A percentile compares a stretch with the other conserved stretches of the same genome.
Evolutionary conservation across 2,329 filamentous ascomycete species (phyloP).

Genomic region (Neodidymelliopsis sp.): DNA sequence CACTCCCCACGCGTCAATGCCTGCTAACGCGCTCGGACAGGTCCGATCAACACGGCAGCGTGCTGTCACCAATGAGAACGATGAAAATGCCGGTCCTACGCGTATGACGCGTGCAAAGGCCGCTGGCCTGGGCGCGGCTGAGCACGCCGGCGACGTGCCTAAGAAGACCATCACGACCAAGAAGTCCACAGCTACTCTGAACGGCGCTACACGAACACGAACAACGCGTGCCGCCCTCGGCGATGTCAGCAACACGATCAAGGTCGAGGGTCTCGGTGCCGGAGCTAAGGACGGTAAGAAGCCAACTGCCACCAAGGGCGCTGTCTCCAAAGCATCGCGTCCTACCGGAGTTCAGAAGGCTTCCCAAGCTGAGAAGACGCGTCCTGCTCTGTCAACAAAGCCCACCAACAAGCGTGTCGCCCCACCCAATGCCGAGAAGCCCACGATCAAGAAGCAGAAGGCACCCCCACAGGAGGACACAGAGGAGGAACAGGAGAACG

Average conservation of each 20-base stretch:
- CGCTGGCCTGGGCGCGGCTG: constrained; percentile 64
- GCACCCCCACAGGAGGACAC: constrained; percentile 56
- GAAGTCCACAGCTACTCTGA: constrained; percentile 52
- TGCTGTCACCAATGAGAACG: constrained; percentile 88
- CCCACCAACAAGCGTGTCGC: constrained; percentile 58
- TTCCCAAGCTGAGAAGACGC: constrained; percentile 55
- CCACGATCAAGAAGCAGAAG: constrained; percentile 72
- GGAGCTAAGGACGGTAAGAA: constrained; percentile 72
- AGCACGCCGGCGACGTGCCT: constrained; percentile 62
- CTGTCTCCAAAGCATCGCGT: constrained; percentile 74
- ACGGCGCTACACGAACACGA: constrained; percentile 58
- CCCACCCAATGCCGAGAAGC: constrained; percentile 69
- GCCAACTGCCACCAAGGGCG: constrained; percentile 62
- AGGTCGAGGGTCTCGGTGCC: constrained; percentile 63
- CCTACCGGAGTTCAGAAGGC: constrained; percentile 83
- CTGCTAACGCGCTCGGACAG: constrained; percentile 59
- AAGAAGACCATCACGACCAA: constrained; percentile 58
- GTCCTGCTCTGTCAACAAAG: neutral
- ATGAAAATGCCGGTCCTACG: constrained; percentile 81
- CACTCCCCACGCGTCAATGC: constrained; percentile 9
- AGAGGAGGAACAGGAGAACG: constrained; percentile 17
- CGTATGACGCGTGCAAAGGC: constrained; percentile 94
- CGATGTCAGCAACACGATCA: constrained; percentile 95
- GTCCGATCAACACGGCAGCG: constrained; percentile 76
- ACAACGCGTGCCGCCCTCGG: constrained; percentile 82